phyloP scores from a whole-genome alignment of 192 early-diverging fungal species.

The Coemansia sp. region DNA sequence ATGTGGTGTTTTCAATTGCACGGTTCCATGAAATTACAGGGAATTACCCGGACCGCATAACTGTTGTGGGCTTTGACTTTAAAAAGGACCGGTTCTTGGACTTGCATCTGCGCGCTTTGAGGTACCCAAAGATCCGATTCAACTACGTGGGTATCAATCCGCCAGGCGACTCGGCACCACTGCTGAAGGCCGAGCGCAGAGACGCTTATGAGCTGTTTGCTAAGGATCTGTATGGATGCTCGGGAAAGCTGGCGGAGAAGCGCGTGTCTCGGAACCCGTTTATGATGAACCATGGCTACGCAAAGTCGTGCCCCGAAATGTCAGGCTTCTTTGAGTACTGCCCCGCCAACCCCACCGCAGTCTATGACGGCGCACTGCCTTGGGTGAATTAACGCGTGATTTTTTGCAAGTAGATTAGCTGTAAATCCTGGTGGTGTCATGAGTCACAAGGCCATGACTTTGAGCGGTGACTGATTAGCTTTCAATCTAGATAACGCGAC shows the following conservation, averaged over 20 bases:
- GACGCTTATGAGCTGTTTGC: slow-evolving; percentile 48
- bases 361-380: slow-evolving; percentile 45
- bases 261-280: slow-evolving; percentile 40
- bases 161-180: slow-evolving; percentile 22
- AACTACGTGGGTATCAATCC: slow-evolving; percentile 55
- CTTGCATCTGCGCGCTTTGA: slow-evolving; percentile 49
- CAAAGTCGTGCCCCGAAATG: slow-evolving; percentile 50
- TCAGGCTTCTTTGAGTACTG: slow-evolving; percentile 42
- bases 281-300: slow-evolving; percentile 36
- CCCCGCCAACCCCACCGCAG: slow-evolving; percentile 30
- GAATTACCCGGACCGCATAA: slow-evolving; percentile 49
- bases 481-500: neutral
- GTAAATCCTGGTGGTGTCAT: neutral
- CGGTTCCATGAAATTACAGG: slow-evolving; percentile 58
- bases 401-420: neutral
- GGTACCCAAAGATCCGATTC: slow-evolving; percentile 52
- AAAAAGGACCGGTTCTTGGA: slow-evolving; percentile 49
- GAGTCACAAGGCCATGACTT: neutral
- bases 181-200: slow-evolving; percentile 23
- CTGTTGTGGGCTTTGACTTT: slow-evolving; percentile 51
- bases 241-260: slow-evolving; percentile 39
- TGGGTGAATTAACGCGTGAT: slow-evolving; percentile 36
- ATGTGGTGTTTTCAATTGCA: slow-evolving; percentile 57
- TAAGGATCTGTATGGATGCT: slow-evolving; percentile 46
- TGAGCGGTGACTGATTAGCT: neutral